These are phyloP conservation scores for Stagonosporopsis vannaccii DNA, from an alignment of 2,329 filamentous ascomycete genomes.

Conservation along the genomic window DNA sequence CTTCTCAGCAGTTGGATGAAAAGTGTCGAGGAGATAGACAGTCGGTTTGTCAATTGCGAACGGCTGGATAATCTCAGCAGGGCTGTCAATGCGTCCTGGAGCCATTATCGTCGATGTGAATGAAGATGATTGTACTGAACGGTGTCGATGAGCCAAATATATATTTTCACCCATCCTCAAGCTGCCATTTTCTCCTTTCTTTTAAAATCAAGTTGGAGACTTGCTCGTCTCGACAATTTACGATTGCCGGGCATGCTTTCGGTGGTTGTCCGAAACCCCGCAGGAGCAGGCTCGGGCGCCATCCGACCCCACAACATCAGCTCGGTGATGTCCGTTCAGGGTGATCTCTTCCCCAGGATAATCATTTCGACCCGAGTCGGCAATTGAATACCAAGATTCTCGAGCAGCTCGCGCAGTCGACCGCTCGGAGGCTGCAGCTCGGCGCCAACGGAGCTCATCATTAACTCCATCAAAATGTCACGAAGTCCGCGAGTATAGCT, in stretches of 20 bases:
- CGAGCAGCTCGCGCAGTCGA: not conserved
- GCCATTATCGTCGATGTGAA: slow-evolving; percentile 10
- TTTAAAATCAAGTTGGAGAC: too few relatives aligned
- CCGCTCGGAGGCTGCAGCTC: not conserved
- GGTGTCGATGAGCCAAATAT: not conserved
- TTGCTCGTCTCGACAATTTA: not conserved
- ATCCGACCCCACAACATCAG: not conserved
- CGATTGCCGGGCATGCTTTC: not conserved
- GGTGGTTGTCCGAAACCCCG: not conserved
- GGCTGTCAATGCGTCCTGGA: slow-evolving; percentile 17
- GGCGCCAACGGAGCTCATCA: not conserved
- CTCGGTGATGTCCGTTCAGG: not conserved
- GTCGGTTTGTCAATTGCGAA: slow-evolving; percentile 33
- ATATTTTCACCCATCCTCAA: not conserved
- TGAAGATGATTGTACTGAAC: too few relatives aligned
- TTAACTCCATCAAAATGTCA: not conserved
- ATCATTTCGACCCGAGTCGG: not conserved
- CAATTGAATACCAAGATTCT: not conserved
- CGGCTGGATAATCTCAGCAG: not conserved
- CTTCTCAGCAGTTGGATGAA: slow-evolving; percentile 48
- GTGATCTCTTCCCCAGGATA: not conserved
- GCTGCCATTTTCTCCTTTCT: not conserved
- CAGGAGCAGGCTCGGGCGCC: not conserved
- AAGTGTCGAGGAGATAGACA: slow-evolving; percentile 52
- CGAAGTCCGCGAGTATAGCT: not conserved